Evolutionary conservation across 2,329 filamentous ascomycete genomes (phyloP).

Genomic region (Sporothrix curviconia): DNA sequence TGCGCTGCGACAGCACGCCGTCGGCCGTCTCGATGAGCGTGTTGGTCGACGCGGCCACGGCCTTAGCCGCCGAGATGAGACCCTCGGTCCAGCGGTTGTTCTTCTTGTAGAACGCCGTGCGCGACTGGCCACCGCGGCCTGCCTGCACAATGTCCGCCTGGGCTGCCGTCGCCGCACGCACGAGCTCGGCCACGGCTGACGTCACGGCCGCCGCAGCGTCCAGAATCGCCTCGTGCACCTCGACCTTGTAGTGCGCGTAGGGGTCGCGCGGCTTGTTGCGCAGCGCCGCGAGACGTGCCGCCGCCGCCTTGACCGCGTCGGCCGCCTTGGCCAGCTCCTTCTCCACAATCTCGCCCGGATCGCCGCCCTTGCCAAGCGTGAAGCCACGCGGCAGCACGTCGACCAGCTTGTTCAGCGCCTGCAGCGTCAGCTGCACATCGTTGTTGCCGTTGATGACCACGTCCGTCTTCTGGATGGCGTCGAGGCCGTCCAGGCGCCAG

Average conservation of each 20-base stretch:
- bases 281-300: slow-evolving; percentile 80
- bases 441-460: slow-evolving; percentile 97
- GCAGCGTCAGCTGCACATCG: slow-evolving; percentile 88
- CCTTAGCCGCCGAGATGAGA: slow-evolving; percentile 93
- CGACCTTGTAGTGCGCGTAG: slow-evolving; percentile 92
- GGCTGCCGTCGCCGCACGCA: slow-evolving; percentile 86
- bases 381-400: slow-evolving; percentile 87
- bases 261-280: slow-evolving; percentile 95
- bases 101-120: slow-evolving; percentile 98
- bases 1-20: slow-evolving; percentile 84
- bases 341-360: slow-evolving; percentile 89
- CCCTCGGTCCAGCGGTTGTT: slow-evolving; percentile 99
- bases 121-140: slow-evolving; percentile 77
- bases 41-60: slow-evolving; percentile 88
- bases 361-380: slow-evolving; percentile 73
- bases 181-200: slow-evolving; percentile 85
- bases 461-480: slow-evolving; percentile 87
- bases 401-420: slow-evolving; percentile 87
- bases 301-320: slow-evolving; percentile 88
- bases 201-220: slow-evolving; percentile 91
- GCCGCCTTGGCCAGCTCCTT: slow-evolving; percentile 87
- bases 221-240: slow-evolving; percentile 90
- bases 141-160: slow-evolving; percentile 96
- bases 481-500: slow-evolving; percentile 85
- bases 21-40: slow-evolving; percentile 97